phyloP scores from a whole-genome alignment of 305 asterid genomes.

The Rubia occidens region DNA sequence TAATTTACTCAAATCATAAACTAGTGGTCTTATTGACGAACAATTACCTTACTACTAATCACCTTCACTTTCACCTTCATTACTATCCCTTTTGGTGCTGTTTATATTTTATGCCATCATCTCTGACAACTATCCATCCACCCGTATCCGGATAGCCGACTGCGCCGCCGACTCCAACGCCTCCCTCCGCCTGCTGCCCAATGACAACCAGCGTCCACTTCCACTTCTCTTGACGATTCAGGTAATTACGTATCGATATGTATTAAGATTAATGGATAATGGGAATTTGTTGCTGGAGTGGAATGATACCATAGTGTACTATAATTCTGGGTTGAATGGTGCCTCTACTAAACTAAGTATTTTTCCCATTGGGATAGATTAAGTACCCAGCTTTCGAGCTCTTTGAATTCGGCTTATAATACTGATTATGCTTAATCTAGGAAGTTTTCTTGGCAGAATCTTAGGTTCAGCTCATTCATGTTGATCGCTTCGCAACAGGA shows the following conservation, averaged over 20 bases:
- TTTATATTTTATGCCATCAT: no score
- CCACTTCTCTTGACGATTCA: conserved; percentile 34
- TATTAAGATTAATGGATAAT: conserved; percentile 17
- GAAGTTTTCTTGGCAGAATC: not conserved
- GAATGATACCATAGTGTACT: conserved; percentile 40
- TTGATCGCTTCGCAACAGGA: no score
- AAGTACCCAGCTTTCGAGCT: conserved; percentile 18
- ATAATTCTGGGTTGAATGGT: conserved; percentile 24
- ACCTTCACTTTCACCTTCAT: no score
- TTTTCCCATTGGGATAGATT: conserved; percentile 36
- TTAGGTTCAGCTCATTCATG: no score
- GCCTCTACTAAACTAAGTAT: conserved; percentile 27
- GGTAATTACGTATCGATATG: conserved; percentile 48
- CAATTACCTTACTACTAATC: no score
- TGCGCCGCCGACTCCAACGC: conserved; percentile 41
- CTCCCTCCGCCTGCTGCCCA: conserved; percentile 36
- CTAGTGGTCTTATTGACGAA: no score
- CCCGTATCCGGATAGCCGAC: conserved; percentile 56
- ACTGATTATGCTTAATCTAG: conserved; percentile 44
- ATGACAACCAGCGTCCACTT: conserved; percentile 47
- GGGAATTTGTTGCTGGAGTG: conserved; percentile 46
- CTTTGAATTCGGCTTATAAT: conserved; percentile 34
- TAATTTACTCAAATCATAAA: no score
- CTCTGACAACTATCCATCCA: conserved; percentile 27
- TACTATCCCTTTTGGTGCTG: no score